These are phyloP conservation scores for Phytopythium montanum DNA, from an alignment of 352 stramenopile genomes.

Conservation along the genomic window DNA sequence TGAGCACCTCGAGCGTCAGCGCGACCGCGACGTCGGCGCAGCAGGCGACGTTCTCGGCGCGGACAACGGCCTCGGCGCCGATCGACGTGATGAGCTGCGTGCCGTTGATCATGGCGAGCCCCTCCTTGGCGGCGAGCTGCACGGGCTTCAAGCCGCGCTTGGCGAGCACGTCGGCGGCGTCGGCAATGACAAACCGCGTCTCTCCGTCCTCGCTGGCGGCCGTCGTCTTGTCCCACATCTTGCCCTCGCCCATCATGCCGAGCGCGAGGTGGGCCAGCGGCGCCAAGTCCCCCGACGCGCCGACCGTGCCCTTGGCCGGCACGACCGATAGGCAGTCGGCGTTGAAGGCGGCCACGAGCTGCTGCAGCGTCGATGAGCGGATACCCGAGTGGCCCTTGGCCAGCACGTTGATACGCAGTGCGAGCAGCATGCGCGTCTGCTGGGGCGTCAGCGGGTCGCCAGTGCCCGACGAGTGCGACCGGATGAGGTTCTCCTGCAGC, in stretches of 20 bases:
- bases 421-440: slow-evolving; percentile 85
- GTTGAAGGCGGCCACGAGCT: slow-evolving; percentile 85
- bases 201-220: slow-evolving; percentile 27
- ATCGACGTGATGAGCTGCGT: slow-evolving; percentile 89
- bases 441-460: slow-evolving; percentile 67
- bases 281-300: slow-evolving; percentile 85
- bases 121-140: slow-evolving; percentile 84
- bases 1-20: slow-evolving; percentile 84
- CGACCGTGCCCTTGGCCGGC: slow-evolving; percentile 80
- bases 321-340: slow-evolving; percentile 83
- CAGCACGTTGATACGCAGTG: slow-evolving; percentile 87
- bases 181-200: slow-evolving; percentile 40
- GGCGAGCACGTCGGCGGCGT: slow-evolving; percentile 63
- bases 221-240: slow-evolving; percentile 86
- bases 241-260: slow-evolving; percentile 87
- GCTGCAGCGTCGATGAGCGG: slow-evolving; percentile 66
- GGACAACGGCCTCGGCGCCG: slow-evolving; percentile 73
- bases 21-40: slow-evolving; percentile 80
- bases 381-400: slow-evolving; percentile 88
- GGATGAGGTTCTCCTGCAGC: slow-evolving; percentile 85
- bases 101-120: slow-evolving; percentile 90
- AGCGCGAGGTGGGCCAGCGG: slow-evolving; percentile 85
- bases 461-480: slow-evolving; percentile 76
- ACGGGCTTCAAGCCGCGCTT: slow-evolving; percentile 71
- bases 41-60: slow-evolving; percentile 68